phyloP scores from a whole-genome alignment of 495 filamentous ascomycete genomes.

The Cudoniella acicularis region DNA sequence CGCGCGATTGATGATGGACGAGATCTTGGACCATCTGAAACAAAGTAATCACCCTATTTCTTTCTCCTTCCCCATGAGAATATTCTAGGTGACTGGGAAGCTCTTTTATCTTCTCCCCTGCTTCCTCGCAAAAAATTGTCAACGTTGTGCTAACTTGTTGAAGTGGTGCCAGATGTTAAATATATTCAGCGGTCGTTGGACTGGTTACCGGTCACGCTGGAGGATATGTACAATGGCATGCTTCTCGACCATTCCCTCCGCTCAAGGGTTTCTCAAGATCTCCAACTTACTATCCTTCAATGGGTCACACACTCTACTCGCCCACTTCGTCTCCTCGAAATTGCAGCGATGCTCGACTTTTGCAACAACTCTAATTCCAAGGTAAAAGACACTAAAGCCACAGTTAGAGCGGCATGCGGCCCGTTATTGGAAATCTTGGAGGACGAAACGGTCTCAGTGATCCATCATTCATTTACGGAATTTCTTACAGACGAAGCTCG shows the following conservation, averaged over 20 bases:
- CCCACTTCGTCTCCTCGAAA: conserved; percentile 47
- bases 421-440: conserved; percentile 46
- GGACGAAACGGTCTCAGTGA: conserved; percentile 45
- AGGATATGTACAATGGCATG: conserved; percentile 44
- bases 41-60: background rate
- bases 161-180: conserved; percentile 13
- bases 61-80: background rate
- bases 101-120: no score
- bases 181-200: background rate
- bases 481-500: conserved; percentile 34
- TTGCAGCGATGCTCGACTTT: conserved; percentile 37
- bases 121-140: no score
- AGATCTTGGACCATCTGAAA: conserved; percentile 27
- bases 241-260: conserved; percentile 37
- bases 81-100: no score
- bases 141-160: no score
- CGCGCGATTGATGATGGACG: conserved; percentile 45
- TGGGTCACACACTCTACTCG: conserved; percentile 47
- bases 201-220: conserved; percentile 33
- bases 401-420: conserved; percentile 37
- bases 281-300: conserved; percentile 43
- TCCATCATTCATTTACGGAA: conserved; percentile 55
- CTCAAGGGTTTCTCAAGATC: conserved; percentile 31
- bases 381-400: conserved; percentile 24
- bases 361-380: conserved; percentile 10